These are phyloP conservation scores for Thielaviopsis cerberus DNA, from an alignment of 2,329 filamentous ascomycete genomes.

Conservation along the genomic window DNA sequence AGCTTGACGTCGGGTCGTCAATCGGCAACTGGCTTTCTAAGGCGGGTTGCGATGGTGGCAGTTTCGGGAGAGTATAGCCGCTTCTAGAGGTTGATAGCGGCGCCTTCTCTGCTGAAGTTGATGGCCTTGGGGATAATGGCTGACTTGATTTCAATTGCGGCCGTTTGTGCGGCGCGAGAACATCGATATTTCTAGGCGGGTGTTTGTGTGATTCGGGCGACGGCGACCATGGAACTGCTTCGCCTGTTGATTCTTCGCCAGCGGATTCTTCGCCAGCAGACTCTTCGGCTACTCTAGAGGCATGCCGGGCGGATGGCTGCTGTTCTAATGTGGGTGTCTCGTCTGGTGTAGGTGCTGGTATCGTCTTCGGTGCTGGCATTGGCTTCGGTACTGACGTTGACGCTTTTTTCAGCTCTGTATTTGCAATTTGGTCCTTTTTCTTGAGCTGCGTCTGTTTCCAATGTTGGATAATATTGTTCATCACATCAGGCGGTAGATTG, in stretches of 20 bases:
- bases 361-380: neutral
- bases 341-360: neutral
- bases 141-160: neutral
- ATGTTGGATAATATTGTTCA: slow-evolving; percentile 2
- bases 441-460: neutral
- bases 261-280: neutral
- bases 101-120: neutral
- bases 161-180: neutral
- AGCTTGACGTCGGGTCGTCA: neutral
- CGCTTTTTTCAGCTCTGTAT: no score
- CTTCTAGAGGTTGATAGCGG: neutral
- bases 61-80: neutral
- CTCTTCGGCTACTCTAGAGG: neutral
- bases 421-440: no score
- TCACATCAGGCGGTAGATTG: neutral
- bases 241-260: neutral
- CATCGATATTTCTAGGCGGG: neutral
- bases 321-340: neutral
- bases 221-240: neutral
- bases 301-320: neutral
- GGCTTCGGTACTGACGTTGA: no score
- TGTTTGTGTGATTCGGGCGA: neutral
- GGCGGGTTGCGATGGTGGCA: neutral
- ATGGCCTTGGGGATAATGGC: neutral
- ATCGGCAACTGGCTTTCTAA: neutral